Evolutionary conservation across 192 early-diverging fungal species (phyloP).

Genomic region (Chytriomyces confervae): DNA sequence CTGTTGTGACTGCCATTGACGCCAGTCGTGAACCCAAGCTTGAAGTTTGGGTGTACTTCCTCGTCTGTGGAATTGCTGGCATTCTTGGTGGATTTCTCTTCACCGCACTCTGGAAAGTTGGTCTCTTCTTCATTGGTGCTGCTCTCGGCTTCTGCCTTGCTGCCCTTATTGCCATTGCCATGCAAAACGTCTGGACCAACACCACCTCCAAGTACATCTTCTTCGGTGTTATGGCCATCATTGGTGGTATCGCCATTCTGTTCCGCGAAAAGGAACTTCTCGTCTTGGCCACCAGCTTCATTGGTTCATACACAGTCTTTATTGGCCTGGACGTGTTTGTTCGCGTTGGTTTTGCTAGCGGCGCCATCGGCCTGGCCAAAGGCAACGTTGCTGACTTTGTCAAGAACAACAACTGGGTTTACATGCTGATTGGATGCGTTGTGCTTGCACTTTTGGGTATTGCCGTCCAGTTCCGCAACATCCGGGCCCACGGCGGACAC

Average conservation of each 20-base stretch:
- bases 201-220: not conserved
- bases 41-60: not conserved
- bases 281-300: conserved; percentile 41
- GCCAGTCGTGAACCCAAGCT: not conserved
- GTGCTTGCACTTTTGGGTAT: conserved; percentile 24
- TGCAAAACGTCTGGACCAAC: not conserved
- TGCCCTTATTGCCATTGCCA: not conserved
- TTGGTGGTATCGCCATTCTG: not conserved
- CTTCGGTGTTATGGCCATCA: not conserved
- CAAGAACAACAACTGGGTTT: not conserved
- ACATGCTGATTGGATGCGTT: conserved; percentile 13
- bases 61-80: not conserved
- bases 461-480: conserved; percentile 13
- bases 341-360: conserved; percentile 54
- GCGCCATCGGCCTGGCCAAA: not conserved
- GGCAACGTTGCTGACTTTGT: not conserved
- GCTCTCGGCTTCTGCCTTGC: not conserved
- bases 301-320: conserved; percentile 59
- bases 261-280: not conserved
- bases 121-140: not conserved
- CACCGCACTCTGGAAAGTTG: not conserved
- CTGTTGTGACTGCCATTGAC: not conserved
- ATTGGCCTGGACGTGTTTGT: conserved; percentile 62
- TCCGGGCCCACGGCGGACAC: conserved; percentile 5
- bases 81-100: not conserved